Evolutionary conservation across 371 early-diverging fungal genomes (phyloP).

Genomic region (Parasitella parasitica): DNA sequence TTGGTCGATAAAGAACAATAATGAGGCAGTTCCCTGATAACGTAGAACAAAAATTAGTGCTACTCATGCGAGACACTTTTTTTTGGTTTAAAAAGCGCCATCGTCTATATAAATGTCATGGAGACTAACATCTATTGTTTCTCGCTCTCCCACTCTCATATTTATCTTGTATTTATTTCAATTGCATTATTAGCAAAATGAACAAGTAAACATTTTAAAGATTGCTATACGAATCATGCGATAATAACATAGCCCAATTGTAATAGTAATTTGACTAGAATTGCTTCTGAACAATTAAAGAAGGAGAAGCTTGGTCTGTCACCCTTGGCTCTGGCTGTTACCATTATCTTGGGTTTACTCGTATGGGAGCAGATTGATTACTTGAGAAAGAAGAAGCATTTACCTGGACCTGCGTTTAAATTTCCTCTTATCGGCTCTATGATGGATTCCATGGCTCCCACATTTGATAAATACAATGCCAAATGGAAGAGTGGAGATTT

Average conservation of each 20-base stretch:
- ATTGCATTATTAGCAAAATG: neutral
- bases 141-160: neutral
- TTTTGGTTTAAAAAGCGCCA: neutral
- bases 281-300: neutral
- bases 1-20: neutral
- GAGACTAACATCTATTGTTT: neutral
- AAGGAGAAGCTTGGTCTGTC: conserved; percentile 6
- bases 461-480: conserved; percentile 29
- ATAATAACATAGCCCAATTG: too few relatives aligned
- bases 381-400: conserved; percentile 23
- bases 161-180: neutral
- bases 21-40: neutral
- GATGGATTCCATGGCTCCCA: conserved; percentile 31
- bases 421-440: conserved; percentile 28
- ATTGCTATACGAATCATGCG: too few relatives aligned
- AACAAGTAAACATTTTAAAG: neutral
- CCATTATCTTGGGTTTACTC: conserved; percentile 15
- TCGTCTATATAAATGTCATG: neutral
- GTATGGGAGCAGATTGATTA: conserved; percentile 28
- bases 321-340: conserved; percentile 15
- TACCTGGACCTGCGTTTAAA: conserved; percentile 29
- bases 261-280: neutral
- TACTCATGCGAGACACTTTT: neutral
- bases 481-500: conserved; percentile 33
- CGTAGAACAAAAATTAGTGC: neutral